phyloP scores from a whole-genome alignment of 306 rosid genomes.

The Trifolium dubium region DNA sequence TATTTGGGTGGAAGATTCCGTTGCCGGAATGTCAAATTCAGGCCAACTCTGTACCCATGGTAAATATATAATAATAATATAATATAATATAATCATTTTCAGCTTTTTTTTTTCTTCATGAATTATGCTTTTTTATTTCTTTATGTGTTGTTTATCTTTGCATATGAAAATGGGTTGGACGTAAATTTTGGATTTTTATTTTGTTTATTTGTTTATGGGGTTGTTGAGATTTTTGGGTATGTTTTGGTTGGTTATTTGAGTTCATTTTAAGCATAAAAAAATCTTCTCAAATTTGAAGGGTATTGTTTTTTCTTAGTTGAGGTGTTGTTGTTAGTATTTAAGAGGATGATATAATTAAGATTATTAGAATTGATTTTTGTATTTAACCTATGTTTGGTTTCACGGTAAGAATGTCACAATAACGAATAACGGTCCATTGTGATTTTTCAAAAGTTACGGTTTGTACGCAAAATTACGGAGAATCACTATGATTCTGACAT shows the following conservation, averaged over 20 bases:
- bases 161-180: conserved; percentile 31
- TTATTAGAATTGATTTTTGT: too few relatives aligned
- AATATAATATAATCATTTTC: neutral
- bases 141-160: neutral
- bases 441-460: too few relatives aligned
- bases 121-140: conserved; percentile 15
- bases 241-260: conserved; percentile 20
- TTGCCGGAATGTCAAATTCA: conserved; percentile 59
- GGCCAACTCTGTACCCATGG: conserved; percentile 48
- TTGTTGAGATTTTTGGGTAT: conserved; percentile 15
- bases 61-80: conserved; percentile 33
- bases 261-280: conserved; percentile 21
- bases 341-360: neutral
- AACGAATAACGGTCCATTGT: too few relatives aligned
- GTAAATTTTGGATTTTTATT: conserved; percentile 38
- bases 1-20: conserved; percentile 72
- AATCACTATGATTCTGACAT: too few relatives aligned
- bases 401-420: too few relatives aligned
- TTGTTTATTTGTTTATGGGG: neutral
- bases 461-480: too few relatives aligned
- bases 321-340: neutral
- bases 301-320: neutral
- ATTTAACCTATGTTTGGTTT: too few relatives aligned
- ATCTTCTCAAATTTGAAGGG: conserved; percentile 2
- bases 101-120: neutral